These are phyloP conservation scores for Hypoxylon subgilvum DNA, from an alignment of 495 filamentous ascomycete genomes.

Conservation along the genomic window DNA sequence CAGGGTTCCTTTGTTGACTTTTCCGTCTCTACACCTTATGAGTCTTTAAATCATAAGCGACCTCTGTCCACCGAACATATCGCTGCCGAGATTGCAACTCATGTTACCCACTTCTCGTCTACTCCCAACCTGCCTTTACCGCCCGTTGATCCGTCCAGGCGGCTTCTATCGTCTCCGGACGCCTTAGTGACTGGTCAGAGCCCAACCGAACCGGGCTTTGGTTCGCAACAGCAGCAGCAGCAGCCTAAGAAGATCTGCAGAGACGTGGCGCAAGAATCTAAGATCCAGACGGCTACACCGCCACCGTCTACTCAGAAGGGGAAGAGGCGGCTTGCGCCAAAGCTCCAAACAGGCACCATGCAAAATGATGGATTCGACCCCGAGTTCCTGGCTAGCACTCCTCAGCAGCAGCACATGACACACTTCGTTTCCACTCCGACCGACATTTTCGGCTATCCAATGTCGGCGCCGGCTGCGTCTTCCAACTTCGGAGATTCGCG, in stretches of 20 bases:
- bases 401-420: constrained; percentile 50
- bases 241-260: constrained; percentile 50
- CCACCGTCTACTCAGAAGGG: constrained; percentile 58
- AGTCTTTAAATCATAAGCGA: constrained; percentile 46
- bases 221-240: constrained; percentile 38
- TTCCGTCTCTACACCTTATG: constrained; percentile 41
- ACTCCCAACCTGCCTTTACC: constrained; percentile 58
- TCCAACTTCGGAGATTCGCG: constrained; percentile 69
- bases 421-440: constrained; percentile 45
- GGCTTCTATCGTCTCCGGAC: constrained; percentile 62
- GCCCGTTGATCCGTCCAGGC: constrained; percentile 62
- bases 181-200: constrained; percentile 50
- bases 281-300: constrained; percentile 57
- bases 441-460: constrained; percentile 68
- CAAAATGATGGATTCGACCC: constrained; percentile 59
- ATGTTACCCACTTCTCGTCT: constrained; percentile 65
- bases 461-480: constrained; percentile 72
- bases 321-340: constrained; percentile 58
- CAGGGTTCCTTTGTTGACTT: constrained; percentile 52
- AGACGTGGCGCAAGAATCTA: constrained; percentile 44
- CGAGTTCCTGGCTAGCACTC: constrained; percentile 48
- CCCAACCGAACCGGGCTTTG: constrained; percentile 33
- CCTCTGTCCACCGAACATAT: constrained; percentile 47
- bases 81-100: constrained; percentile 57
- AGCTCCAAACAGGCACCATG: constrained; percentile 55